Percentiles rank a stretch among this genome's conserved stretches.
These are phyloP conservation scores for Mucuna pruriens DNA, from an alignment of 306 rosid genomes.

Conservation along the genomic window DNA sequence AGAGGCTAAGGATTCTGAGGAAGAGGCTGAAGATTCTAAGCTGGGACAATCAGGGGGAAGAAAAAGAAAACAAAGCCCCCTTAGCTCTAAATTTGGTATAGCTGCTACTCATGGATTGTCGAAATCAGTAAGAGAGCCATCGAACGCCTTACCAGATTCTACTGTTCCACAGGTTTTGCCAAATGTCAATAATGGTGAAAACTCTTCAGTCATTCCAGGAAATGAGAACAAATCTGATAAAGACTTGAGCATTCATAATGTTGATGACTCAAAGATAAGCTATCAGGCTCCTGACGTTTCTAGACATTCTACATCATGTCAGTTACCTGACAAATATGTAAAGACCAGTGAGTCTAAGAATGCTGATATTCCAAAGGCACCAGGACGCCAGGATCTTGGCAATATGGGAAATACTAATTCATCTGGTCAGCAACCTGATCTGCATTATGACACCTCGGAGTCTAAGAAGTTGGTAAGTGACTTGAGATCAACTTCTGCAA, in stretches of 20 bases:
- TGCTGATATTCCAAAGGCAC: conserved; percentile 27
- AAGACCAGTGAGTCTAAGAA: conserved; percentile 40
- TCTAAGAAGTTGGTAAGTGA: conserved; percentile 43
- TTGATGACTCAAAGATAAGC: conserved; percentile 31
- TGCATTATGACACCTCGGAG: conserved; percentile 32
- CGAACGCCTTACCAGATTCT: conserved; percentile 42
- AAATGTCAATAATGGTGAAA: conserved; percentile 19
- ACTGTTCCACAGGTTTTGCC: conserved; percentile 41
- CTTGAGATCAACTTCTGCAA: conserved; percentile 45
- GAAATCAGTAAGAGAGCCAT: conserved; percentile 37
- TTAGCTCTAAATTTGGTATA: conserved; percentile 40
- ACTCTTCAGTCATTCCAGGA: conserved; percentile 8
- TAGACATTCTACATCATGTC: conserved; percentile 31
- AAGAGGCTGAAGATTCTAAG: conserved; percentile 59
- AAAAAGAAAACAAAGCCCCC: conserved; percentile 52
- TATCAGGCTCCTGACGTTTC: conserved; percentile 27
- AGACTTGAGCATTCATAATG: conserved; percentile 22
- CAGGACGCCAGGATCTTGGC: conserved; percentile 43
- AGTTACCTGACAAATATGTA: conserved; percentile 30
- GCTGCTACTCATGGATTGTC: conserved; percentile 40
- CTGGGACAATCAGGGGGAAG: conserved; percentile 49
- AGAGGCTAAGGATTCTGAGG: conserved; percentile 97
- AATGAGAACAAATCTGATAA: conserved; percentile 41
- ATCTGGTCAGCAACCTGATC: conserved; percentile 35
- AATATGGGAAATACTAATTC: conserved; percentile 27